Evolutionary conservation across 2,329 filamentous ascomycete genomes (phyloP).

Genomic region (Diplodia scrobiculata): DNA sequence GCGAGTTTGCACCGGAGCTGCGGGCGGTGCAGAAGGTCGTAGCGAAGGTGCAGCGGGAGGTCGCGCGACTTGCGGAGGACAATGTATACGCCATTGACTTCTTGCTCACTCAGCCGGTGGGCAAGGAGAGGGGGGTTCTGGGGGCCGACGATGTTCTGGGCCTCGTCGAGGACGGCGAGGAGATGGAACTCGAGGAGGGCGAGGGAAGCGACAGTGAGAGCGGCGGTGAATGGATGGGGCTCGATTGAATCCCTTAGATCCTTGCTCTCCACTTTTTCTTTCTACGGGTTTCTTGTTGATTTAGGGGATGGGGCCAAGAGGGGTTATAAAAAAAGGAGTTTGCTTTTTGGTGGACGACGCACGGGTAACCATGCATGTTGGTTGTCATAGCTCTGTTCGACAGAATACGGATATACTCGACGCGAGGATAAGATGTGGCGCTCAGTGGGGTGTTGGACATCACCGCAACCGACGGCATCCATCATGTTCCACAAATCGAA

Average conservation of each 20-base stretch:
- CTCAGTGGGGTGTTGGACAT: background rate
- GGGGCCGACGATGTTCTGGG: constrained; percentile 10
- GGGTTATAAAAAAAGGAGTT: constrained; percentile 11
- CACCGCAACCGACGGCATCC: background rate
- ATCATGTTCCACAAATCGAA: background rate
- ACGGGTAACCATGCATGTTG: constrained; percentile 12
- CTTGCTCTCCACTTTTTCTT: background rate
- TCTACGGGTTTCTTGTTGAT: constrained; percentile 14
- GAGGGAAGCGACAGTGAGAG: constrained; percentile 2
- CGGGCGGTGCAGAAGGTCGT: constrained; percentile 80
- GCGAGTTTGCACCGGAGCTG: constrained; percentile 79
- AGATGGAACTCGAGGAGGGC: constrained; percentile 18
- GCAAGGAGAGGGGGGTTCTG: constrained; percentile 32
- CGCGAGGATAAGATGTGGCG: constrained; percentile 6
- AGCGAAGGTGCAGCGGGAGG: constrained; percentile 75
- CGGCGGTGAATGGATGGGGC: constrained; percentile 25
- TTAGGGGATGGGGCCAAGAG: background rate
- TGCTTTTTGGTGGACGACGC: constrained; percentile 1
- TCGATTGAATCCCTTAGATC: constrained; percentile 17
- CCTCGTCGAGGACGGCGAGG: constrained; percentile 13
- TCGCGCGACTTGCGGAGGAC: constrained; percentile 80
- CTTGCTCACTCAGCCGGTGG: constrained; percentile 59
- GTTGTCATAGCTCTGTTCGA: background rate
- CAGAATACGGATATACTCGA: background rate
- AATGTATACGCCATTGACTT: constrained; percentile 91